Conservation (phyloP, 257 asterid genomes). For the Ajuga chamaepitys region DNA sequence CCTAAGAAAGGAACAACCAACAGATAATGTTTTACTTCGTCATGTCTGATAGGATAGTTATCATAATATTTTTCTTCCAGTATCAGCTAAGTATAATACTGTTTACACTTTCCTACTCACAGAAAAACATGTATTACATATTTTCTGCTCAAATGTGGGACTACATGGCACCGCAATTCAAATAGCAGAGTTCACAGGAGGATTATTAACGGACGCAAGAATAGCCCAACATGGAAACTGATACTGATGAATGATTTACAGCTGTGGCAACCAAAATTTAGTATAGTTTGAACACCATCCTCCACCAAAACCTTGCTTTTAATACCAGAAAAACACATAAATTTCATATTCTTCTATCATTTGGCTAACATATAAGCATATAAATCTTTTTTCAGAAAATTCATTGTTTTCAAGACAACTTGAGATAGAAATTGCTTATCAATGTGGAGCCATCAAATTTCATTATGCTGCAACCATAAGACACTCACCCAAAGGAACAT, state of each 20-base stretch:
- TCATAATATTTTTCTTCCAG: neutral
- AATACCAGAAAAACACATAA: neutral
- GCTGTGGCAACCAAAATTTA: neutral
- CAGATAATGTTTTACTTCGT: neutral
- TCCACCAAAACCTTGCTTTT: neutral
- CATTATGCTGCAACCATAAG: neutral
- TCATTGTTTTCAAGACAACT: neutral
- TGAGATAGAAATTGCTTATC: neutral
- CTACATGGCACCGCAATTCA: neutral
- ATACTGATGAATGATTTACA: neutral
- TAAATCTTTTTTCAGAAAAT: neutral
- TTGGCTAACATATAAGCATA: neutral
- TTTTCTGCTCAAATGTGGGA: too few relatives aligned
- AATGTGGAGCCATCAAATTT: neutral
- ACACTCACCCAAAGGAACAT: neutral
- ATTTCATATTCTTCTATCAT: neutral
- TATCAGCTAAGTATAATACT: neutral
- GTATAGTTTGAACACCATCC: neutral
- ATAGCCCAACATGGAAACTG: neutral
- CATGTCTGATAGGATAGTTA: neutral
- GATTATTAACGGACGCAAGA: conserved; percentile 1
- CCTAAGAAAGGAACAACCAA: neutral
- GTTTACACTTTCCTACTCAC: neutral
- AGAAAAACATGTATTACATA: neutral
- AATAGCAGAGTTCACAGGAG: neutral